Base-by-base conservation (phyloP, 352 stramenopile genomes). In the Bremia lactucae region DNA sequence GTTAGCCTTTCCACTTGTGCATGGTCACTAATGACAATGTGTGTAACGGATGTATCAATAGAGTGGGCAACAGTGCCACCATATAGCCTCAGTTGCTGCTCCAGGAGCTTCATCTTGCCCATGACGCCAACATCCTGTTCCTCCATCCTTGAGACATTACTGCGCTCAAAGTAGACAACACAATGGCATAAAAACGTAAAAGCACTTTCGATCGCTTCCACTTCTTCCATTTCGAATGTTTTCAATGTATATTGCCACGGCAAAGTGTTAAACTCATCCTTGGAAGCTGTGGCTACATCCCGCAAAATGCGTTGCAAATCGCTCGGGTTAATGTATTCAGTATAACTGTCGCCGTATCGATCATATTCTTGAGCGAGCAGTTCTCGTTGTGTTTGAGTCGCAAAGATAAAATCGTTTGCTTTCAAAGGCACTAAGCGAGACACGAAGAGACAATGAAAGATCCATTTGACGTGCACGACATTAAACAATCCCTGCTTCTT, bases 401-500 rank as follows among this genome's bases (percentile, higher is more conserved):
- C 59, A 25, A 83, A 88, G 14, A 92, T 59, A 35, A 85, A 85
- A 52, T 86, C 77, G 1, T 60, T 49, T 13, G 68, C 72, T 20
- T 75, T 82, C 3, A 72, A 23, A 9, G 56, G 42, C 10, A 72
- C 16, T 26, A 81, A 28, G 16, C 52, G 61, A 8, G 52, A 62
- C 0, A 48, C 45, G 22, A 34, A 31, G 1, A 86, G 52, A 7
- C 74, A 85, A 6, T 24, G 46, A 2, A 72, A 43, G n/a, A 89
- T 42, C 74, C 77, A 92, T 13, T 63, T 46, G 31, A 86, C 39
- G 11, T 72, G 64, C 20, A 89, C 52, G 16, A 92, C 73, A 42
- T 89, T 74, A 55, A 84, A 86, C 28, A 70, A 50, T 1, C 72
- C 76, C 52, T 92, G 80, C 49, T 85, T 87, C 36, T 83, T 85